Conservation (phyloP, 1,284 basidiomycete species). For the Fereydounia khargensis region DNA sequence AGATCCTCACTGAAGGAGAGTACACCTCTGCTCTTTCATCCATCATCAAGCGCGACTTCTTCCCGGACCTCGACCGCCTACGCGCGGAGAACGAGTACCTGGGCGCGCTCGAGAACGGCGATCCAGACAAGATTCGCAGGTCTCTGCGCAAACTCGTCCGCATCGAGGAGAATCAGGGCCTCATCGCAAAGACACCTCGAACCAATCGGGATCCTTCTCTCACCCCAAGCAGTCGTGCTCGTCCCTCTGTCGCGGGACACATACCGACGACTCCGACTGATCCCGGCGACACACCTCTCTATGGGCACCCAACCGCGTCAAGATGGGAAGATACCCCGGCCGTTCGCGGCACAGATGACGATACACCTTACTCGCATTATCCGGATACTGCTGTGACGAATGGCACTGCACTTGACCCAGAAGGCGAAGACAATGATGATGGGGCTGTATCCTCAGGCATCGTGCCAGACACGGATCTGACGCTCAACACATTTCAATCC, state of each 20-base stretch:
- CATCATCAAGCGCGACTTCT: constrained; percentile 96
- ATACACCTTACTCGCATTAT: neutral
- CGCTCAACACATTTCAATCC: constrained; percentile 40
- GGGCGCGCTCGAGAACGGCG: constrained; percentile 37
- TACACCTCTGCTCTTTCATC: constrained; percentile 87
- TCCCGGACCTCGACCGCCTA: constrained; percentile 63
- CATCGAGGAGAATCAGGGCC: constrained; percentile 32
- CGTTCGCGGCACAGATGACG: neutral
- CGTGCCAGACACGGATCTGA: constrained; percentile 13
- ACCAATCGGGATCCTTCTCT: no score
- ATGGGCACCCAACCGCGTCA: neutral
- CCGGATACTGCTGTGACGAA: neutral
- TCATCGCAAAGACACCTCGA: no score
- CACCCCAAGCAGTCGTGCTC: no score
- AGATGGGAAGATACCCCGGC: constrained; percentile 30
- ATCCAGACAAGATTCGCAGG: constrained; percentile 11
- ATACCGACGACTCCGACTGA: no score
- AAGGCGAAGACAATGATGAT: constrained; percentile 2
- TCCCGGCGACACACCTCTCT: neutral
- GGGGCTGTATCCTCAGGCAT: constrained; percentile 8
- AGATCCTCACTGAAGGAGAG: constrained; percentile 70
- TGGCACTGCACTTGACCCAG: neutral
- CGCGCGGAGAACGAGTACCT: constrained; percentile 51
- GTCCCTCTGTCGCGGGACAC: no score
- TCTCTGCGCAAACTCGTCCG: constrained; percentile 23